A percentile compares a stretch with the other conserved stretches of the same genome.
phyloP scores from a whole-genome alignment of 805 yeast genomes.

The Ogataea philodendri region DNA sequence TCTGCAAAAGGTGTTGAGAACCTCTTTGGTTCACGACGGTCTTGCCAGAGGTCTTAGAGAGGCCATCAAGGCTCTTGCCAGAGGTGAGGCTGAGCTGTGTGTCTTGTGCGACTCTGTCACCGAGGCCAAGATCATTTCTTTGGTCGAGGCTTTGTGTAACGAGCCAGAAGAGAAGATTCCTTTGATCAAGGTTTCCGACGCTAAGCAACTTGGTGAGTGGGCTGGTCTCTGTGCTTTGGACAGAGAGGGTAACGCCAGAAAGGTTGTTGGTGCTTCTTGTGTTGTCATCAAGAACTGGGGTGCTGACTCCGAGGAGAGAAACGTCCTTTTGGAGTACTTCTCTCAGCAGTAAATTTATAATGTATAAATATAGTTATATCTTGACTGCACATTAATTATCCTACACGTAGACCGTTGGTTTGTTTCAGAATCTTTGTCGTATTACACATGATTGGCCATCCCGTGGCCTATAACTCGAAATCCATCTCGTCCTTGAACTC shows the following conservation, averaged over 20 bases:
- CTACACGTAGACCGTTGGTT: too few species aligned
- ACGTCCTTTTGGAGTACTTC: conserved; percentile 93
- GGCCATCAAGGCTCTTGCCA: conserved; percentile 97
- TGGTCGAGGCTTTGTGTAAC: conserved; percentile 99
- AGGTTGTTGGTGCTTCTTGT: conserved; percentile 99
- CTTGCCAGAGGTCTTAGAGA: conserved; percentile 99
- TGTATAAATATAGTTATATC: conserved; percentile 4
- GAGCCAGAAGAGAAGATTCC: conserved; percentile 96
- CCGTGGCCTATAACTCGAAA: conserved; percentile 30
- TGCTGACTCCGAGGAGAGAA: conserved; percentile 97
- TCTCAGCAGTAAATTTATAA: conserved; percentile 64
- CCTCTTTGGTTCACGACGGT: conserved; percentile 98
- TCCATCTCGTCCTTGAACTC: conserved; percentile 38
- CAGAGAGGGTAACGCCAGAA: conserved; percentile 99
- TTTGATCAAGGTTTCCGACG: conserved; percentile 98
- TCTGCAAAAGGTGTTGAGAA: conserved; percentile 95
- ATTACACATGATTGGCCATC: conserved; percentile 4
- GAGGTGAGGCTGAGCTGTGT: conserved; percentile 97
- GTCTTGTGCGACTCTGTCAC: conserved; percentile 98
- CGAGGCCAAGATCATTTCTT: conserved; percentile 93
- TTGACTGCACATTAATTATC: conserved; percentile 1
- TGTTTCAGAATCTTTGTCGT: too few species aligned
- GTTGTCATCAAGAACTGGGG: conserved; percentile 99
- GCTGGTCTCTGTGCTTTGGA: conserved; percentile 99
- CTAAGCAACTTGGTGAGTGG: conserved; percentile 99